Base-by-base conservation (phyloP, 805 yeast genomes). In the Pichia cabralensis region DNA sequence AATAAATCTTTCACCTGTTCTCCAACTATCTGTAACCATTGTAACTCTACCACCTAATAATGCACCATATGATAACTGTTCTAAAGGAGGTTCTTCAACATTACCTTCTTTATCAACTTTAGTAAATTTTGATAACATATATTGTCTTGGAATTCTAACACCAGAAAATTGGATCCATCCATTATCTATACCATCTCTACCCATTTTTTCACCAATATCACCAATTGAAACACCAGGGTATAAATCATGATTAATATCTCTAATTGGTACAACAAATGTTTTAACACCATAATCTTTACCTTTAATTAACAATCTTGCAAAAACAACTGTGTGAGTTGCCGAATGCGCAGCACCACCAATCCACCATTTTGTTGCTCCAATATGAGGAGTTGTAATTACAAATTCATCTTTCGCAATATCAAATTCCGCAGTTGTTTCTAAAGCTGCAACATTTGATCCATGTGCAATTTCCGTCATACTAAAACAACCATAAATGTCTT, bases 291-390 rank as follows among this genome's bases (percentile, higher is more conserved):
- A 76, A 58, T 88, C 96, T 56, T 80, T 73, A 22, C 82, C 89
- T 30, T 78, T 65, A 21, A 84, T 85, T 34, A 82, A 71, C 42
- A 88, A 66, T 41, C 96, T 69, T 5, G 96, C 96, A 56, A 77
- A 88, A 18, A 75, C 80, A n/a, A 78, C 74, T 17, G 84, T 66
- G 61, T 88, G 96, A 20, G 88, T 84, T 6, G 96, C 84, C 15
- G 94, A 78, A 58, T 84, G 94, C 9, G 96, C 96, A 27, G 96
- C 96, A 48, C 96, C 96, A 31, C 96, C 96, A 50, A 88, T 88
- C 96, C 96, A 88, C 96, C 96, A 88, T 57, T 88, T 88, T 18
- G 96, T 86, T 28, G 96, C 96, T 24, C 94, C 88, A 36, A 82
- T 57, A 52, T 86, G 82, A 1, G 96, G 96, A 10, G 96, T 88